Base-by-base conservation (phyloP, 202 grass and related monocot genomes). In the Hordeum pubiflorum region DNA sequence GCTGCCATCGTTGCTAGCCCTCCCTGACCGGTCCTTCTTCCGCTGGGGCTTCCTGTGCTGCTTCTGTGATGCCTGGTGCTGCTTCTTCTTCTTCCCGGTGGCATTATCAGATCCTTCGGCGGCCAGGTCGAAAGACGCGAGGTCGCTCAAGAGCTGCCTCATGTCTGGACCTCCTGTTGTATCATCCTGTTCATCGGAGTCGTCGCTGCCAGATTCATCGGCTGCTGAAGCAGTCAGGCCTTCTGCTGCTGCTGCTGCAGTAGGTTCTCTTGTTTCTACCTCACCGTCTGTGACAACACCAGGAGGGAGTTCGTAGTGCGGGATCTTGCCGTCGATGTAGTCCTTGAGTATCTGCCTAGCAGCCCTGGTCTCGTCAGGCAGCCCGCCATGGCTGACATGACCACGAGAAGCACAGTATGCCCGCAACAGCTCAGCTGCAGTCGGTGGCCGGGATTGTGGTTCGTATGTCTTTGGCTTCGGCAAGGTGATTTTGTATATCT, bases 21-120 rank as follows among this genome's bases (percentile, higher is more conserved):
- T 91, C 92, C 94, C 94, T 14, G 91, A 82, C 20, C 92, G 84
- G 81, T 97, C 94, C 86, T 94, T 94, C 86, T 97, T 97, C 64
- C 82, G 77, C 82, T 94, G 92, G 59, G 92, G 88, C 23, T 94
- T 94, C 88, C 88, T 93, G 54, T 89, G 95, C 2, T 89, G 88
- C 74, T 93, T 98, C 27, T 89, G 73, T 13, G 90, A 80, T 3
- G 48, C 74, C 50, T 78, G 76, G 68, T 91, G 83, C 74, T 82
- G 85, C 74, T 79, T 83, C 67, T 93, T 83, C 67, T 93, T 87
- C 68, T 92, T 90, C 39, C 40, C 77, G 7, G 73, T 64, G 52
- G 58, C 32, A 62, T 88, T 89, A 59, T 87, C 85, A 3, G 50
- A 29, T 6, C 82, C 69, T 75, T 74, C 86, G 54, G 77, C 76